phyloP scores from a whole-genome alignment of 176 grass and related monocot genomes.

The Eleusine indica region DNA sequence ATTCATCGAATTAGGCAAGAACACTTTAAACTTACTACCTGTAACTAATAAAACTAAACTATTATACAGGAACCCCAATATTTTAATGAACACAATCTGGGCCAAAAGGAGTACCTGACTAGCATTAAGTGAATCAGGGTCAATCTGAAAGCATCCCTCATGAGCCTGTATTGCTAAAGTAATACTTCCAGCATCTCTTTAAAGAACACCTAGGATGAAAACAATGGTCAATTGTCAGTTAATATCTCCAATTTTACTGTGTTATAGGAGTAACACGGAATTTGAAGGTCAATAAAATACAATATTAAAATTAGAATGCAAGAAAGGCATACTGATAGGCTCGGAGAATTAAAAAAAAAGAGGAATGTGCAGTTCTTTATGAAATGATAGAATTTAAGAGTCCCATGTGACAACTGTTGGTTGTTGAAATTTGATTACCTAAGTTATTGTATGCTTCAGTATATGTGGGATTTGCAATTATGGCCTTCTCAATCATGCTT shows the following conservation, averaged over 20 bases:
- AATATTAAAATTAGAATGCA: neutral
- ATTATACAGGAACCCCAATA: slow-evolving; percentile 7
- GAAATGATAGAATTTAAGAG: slow-evolving; percentile 18
- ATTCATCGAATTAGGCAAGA: slow-evolving; percentile 18
- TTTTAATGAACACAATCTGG: slow-evolving; percentile 1
- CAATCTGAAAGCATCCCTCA: slow-evolving; percentile 93
- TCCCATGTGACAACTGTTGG: neutral
- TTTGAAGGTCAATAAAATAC: neutral
- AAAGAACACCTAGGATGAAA: slow-evolving; percentile 82
- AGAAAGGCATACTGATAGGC: neutral
- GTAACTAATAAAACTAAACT: slow-evolving; percentile 25
- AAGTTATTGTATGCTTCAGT: slow-evolving; percentile 99
- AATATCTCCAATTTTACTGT: neutral
- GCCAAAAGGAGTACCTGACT: slow-evolving; percentile 71
- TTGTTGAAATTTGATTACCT: slow-evolving; percentile 53
- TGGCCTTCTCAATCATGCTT: slow-evolving; percentile 96
- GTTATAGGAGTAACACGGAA: neutral
- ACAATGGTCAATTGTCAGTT: slow-evolving; percentile 34
- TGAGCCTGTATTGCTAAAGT: slow-evolving; percentile 83
- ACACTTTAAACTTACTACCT: slow-evolving; percentile 1
- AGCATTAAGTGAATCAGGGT: slow-evolving; percentile 98
- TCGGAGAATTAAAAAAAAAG: neutral
- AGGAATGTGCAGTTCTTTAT: neutral
- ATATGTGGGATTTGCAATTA: slow-evolving; percentile 83
- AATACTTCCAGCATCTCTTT: slow-evolving; percentile 98